Conservation (phyloP, 2,329 filamentous ascomycete species). For the Thelonectria olida region DNA sequence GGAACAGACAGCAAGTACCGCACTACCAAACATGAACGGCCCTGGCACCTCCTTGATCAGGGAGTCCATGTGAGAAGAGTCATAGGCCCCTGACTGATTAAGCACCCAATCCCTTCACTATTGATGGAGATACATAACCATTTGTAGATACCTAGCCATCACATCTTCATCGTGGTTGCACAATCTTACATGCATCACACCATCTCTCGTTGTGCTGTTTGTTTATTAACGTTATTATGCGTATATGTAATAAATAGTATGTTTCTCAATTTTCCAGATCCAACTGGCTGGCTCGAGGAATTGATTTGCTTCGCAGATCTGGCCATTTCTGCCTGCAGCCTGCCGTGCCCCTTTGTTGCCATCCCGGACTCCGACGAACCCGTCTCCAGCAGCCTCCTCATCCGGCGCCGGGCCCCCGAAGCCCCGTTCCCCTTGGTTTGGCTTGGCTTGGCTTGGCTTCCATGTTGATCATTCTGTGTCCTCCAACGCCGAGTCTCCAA, state of each 20-base stretch:
- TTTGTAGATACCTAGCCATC: no score
- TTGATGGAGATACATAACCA: no score
- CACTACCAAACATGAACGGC: background rate
- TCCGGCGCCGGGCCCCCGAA: background rate
- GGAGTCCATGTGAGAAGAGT: background rate
- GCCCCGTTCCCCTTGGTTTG: background rate
- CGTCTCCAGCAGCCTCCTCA: background rate
- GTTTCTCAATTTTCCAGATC: no score
- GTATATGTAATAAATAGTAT: no score
- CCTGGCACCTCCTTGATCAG: background rate
- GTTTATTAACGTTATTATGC: no score
- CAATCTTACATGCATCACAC: no score
- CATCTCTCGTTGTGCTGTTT: no score
- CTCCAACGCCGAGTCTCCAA: slow-evolving; percentile 14
- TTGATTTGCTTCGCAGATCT: background rate
- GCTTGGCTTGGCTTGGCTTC: background rate
- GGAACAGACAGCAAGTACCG: background rate
- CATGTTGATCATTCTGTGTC: background rate
- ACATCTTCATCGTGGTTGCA: no score
- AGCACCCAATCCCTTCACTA: no score
- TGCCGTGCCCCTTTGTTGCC: background rate
- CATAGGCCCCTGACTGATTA: no score
- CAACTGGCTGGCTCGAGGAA: no score
- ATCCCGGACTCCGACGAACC: slow-evolving; percentile 4
- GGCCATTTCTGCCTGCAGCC: background rate